Conservation (phyloP, 345 rosid genomes). For the Pistacia atlantica region DNA sequence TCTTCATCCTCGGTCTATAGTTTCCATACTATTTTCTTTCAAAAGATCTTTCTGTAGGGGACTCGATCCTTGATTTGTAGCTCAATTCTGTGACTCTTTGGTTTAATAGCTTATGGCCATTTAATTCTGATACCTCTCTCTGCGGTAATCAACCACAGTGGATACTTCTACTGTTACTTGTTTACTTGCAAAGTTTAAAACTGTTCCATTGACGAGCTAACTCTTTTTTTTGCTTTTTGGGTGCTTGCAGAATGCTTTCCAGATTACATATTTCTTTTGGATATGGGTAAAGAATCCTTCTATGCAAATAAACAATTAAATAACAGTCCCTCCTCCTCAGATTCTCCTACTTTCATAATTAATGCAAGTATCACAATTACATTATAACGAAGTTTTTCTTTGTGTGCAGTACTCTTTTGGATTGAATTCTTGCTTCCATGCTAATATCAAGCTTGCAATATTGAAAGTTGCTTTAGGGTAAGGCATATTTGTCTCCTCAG, state of each 20-base stretch:
- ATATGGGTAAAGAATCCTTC: slow-evolving; percentile 64
- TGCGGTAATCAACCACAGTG: too few species aligned
- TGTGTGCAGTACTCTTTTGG: slow-evolving; percentile 73
- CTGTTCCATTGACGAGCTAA: slow-evolving; percentile 7
- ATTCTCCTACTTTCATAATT: not conserved
- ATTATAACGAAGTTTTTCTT: slow-evolving; percentile 4
- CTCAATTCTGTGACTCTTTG: not conserved
- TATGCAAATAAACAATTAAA: not conserved
- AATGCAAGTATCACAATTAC: not conserved
- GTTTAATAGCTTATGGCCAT: not conserved
- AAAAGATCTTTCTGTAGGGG: too few species aligned
- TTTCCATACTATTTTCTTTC: too few species aligned
- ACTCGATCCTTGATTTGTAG: not conserved
- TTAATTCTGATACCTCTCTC: not conserved
- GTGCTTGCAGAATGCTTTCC: slow-evolving; percentile 87
- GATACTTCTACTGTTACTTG: too few species aligned
- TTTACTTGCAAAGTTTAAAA: not conserved
- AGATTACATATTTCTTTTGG: slow-evolving; percentile 96
- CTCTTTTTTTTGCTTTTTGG: not conserved
- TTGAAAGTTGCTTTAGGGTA: slow-evolving; percentile 73
- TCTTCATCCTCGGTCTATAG: too few species aligned
- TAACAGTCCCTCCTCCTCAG: not conserved
- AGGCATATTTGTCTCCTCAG: slow-evolving; percentile 17
- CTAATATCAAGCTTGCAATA: slow-evolving; percentile 50
- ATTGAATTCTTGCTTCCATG: slow-evolving; percentile 74